phyloP scores from a whole-genome alignment of 2,329 filamentous ascomycete species.

The Penicillium freii region DNA sequence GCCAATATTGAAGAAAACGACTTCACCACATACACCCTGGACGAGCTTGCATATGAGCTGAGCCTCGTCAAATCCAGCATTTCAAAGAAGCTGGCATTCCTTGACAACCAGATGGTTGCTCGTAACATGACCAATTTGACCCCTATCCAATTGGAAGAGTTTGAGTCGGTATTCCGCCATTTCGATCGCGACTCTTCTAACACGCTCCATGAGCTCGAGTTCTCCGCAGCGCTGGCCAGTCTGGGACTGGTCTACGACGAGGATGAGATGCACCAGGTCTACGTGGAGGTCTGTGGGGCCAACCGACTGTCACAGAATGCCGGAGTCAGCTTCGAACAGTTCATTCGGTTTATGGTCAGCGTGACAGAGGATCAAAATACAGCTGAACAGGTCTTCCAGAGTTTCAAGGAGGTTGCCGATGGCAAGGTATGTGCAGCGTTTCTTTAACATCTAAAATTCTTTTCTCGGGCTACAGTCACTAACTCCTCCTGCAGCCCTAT shows the following conservation, averaged over 20 bases:
- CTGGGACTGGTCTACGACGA: slow-evolving; percentile 95
- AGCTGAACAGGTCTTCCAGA: slow-evolving; percentile 97
- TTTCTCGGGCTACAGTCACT: background rate
- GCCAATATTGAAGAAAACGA: slow-evolving; percentile 99
- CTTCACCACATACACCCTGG: slow-evolving; percentile 98
- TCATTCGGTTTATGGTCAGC: slow-evolving; percentile 99
- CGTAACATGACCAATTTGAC: slow-evolving; percentile 98
- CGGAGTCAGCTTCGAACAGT: slow-evolving; percentile 94
- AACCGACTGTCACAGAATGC: slow-evolving; percentile 56
- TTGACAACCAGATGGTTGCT: slow-evolving; percentile 98
- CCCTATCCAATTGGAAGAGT: slow-evolving; percentile 96
- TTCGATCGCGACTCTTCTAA: slow-evolving; percentile 94
- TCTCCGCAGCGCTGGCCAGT: slow-evolving; percentile 91
- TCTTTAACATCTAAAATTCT: background rate
- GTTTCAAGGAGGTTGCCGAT: slow-evolving; percentile 94
- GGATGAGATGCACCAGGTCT: slow-evolving; percentile 96
- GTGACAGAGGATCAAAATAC: slow-evolving; percentile 99
- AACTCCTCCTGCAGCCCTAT: slow-evolving; percentile 61
- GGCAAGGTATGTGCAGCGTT: slow-evolving; percentile 63
- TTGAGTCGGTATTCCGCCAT: slow-evolving; percentile 96
- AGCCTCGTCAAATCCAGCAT: slow-evolving; percentile 87
- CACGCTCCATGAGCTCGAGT: slow-evolving; percentile 86
- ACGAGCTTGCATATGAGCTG: slow-evolving; percentile 91
- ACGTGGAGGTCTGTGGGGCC: slow-evolving; percentile 73
- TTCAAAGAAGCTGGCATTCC: slow-evolving; percentile 91